Percentiles rank a stretch among this genome's conserved stretches.
Evolutionary conservation across 129 eudicot species (phyloP).

Genomic region (Flaveria sonorensis): DNA sequence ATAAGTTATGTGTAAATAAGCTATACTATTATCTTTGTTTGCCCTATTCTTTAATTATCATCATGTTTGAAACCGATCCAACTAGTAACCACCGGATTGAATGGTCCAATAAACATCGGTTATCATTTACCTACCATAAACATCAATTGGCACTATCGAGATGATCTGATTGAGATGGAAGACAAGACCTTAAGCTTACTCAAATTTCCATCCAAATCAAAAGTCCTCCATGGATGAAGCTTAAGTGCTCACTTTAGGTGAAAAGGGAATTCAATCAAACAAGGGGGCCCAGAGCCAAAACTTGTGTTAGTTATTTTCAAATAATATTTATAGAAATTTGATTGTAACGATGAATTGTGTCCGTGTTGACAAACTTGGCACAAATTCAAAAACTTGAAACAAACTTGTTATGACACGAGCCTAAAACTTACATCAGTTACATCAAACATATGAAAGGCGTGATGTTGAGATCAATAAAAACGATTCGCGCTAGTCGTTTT

Average conservation of each 20-base stretch:
- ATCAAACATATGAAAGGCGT: too few species aligned
- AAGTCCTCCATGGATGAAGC: constrained; percentile 5
- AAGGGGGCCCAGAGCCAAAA: not conserved
- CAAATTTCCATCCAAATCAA: constrained; percentile 12
- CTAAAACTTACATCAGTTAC: too few species aligned
- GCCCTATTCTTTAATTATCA: too few species aligned
- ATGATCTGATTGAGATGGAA: not conserved
- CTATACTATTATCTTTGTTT: too few species aligned
- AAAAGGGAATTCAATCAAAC: constrained; percentile 11
- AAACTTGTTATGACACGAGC: too few species aligned
- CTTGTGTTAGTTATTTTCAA: not conserved
- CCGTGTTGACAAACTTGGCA: not conserved
- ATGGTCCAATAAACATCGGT: too few species aligned
- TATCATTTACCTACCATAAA: not conserved
- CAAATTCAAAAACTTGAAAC: not conserved
- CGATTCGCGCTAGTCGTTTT: too few species aligned
- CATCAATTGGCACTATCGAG: not conserved
- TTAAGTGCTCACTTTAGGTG: constrained; percentile 12
- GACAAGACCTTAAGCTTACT: constrained; percentile 7
- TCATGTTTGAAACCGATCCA: too few species aligned
- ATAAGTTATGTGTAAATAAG: too few species aligned
- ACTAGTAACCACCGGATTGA: too few species aligned
- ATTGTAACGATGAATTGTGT: not conserved
- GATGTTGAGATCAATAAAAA: too few species aligned
- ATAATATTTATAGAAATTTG: not conserved